phyloP scores from a whole-genome alignment of 2,329 filamentous ascomycete genomes.

The Nemania diffusa region DNA sequence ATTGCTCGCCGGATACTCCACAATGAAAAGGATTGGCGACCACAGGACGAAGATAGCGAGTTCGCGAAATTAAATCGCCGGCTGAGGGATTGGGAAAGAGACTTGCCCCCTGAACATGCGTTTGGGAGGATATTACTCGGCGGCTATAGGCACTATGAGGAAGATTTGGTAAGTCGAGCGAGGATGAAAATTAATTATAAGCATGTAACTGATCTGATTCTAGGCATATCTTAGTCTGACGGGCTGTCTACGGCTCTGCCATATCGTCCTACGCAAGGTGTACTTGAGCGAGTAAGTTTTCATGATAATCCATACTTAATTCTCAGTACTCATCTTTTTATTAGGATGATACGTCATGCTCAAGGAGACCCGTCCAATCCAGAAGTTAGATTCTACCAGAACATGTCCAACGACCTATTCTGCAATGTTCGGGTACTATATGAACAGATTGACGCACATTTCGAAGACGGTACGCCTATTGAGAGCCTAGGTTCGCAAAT shows the following conservation, averaged over 20 bases:
- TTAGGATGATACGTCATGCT: slow-evolving; percentile 57
- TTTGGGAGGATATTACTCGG: slow-evolving; percentile 58
- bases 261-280: slow-evolving; percentile 66
- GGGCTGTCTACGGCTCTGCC: slow-evolving; percentile 65
- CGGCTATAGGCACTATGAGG: slow-evolving; percentile 58
- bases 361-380: slow-evolving; percentile 52
- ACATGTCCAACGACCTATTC: slow-evolving; percentile 60
- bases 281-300: slow-evolving; percentile 61
- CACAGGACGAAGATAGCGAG: slow-evolving; percentile 61
- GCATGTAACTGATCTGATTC: slow-evolving; percentile 25
- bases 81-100: slow-evolving; percentile 60
- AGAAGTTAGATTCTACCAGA: slow-evolving; percentile 53
- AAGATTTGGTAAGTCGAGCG: slow-evolving; percentile 58
- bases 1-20: slow-evolving; percentile 61
- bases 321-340: slow-evolving; percentile 6
- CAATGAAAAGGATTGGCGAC: slow-evolving; percentile 55
- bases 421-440: slow-evolving; percentile 59
- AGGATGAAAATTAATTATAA: background rate
- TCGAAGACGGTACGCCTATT: slow-evolving; percentile 57
- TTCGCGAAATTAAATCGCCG: slow-evolving; percentile 57
- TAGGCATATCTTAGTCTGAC: slow-evolving; percentile 66
- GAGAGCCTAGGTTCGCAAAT: slow-evolving; percentile 65
- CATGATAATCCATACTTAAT: background rate
- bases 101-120: slow-evolving; percentile 59
- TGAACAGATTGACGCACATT: slow-evolving; percentile 63